Percentiles rank a stretch among this genome's conserved stretches.
phyloP scores from a whole-genome alignment of 179 eudicot species.

The Spinacia oleracea region DNA sequence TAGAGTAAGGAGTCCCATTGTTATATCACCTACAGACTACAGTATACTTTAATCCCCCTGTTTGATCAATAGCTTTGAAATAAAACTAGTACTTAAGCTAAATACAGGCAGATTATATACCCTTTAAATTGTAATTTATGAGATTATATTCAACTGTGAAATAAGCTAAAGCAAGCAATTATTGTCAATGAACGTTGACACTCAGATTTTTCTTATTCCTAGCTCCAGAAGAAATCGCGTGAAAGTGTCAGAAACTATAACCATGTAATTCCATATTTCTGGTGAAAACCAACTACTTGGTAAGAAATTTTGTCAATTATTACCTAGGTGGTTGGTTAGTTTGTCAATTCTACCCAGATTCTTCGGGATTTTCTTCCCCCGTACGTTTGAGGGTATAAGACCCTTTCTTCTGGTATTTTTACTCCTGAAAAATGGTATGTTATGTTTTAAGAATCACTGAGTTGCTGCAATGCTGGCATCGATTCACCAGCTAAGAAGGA shows the following conservation, averaged over 20 bases:
- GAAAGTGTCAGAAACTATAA: no score
- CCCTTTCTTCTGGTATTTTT: background rate
- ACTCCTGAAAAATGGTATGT: background rate
- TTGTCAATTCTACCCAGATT: no score
- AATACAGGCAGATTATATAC: background rate
- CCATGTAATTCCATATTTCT: no score
- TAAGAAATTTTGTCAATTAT: no score
- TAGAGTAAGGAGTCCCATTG: constrained; percentile 66
- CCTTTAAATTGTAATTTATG: background rate
- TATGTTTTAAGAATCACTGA: constrained; percentile 47
- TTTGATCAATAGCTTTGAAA: background rate
- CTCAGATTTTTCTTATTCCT: no score
- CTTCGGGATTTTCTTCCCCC: no score
- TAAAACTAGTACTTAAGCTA: background rate
- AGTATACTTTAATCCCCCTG: background rate
- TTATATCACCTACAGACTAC: constrained; percentile 36
- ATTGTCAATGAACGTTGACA: no score
- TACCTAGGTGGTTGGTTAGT: no score
- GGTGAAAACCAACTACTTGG: no score
- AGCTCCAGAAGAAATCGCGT: no score
- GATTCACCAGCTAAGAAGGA: constrained; percentile 72
- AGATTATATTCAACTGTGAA: background rate
- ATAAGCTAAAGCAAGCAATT: background rate
- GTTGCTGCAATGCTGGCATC: constrained; percentile 58
- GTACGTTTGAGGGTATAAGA: no score